Evolutionary conservation across 768 basidiomycete genomes (phyloP).

Genomic region (Gloeopeniophorella convolvens): DNA sequence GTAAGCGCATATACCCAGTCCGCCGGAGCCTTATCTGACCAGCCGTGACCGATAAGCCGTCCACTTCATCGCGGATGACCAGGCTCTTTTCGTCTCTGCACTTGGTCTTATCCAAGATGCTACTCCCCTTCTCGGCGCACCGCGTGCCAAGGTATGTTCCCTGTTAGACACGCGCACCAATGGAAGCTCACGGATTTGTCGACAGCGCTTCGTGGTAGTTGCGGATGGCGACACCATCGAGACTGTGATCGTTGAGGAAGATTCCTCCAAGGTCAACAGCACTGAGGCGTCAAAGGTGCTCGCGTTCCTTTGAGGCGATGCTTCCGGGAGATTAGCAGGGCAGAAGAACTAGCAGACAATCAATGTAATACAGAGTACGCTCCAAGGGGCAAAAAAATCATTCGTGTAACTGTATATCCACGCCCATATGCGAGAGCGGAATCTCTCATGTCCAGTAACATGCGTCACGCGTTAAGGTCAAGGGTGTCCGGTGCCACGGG

Average conservation of each 20-base stretch:
- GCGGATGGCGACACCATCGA: constrained; percentile 64
- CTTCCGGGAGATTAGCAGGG: neutral
- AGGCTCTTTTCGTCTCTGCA: constrained; percentile 37
- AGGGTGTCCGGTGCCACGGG: no score
- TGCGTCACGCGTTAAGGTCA: no score
- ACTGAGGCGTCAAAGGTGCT: constrained; percentile 41
- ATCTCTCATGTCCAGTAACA: no score
- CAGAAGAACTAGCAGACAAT: neutral
- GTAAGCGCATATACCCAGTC: constrained; percentile 28
- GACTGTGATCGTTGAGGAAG: constrained; percentile 43
- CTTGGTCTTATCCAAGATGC: constrained; percentile 43
- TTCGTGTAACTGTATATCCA: no score
- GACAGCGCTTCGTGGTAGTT: constrained; percentile 57
- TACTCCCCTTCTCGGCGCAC: constrained; percentile 53
- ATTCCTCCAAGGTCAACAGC: constrained; percentile 32
- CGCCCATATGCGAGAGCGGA: no score
- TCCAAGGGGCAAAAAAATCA: no score
- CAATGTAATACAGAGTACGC: neutral
- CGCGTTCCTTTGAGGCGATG: constrained; percentile 26
- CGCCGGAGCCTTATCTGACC: neutral
- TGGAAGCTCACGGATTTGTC: neutral
- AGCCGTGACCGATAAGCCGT: constrained; percentile 22
- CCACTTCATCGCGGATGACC: constrained; percentile 49
- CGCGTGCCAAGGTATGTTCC: constrained; percentile 45
- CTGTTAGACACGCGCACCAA: neutral